Percentiles rank a stretch among this genome's conserved stretches.
Evolutionary conservation across 2,329 filamentous ascomycete genomes (phyloP).

Genomic region (Claviceps sp.): DNA sequence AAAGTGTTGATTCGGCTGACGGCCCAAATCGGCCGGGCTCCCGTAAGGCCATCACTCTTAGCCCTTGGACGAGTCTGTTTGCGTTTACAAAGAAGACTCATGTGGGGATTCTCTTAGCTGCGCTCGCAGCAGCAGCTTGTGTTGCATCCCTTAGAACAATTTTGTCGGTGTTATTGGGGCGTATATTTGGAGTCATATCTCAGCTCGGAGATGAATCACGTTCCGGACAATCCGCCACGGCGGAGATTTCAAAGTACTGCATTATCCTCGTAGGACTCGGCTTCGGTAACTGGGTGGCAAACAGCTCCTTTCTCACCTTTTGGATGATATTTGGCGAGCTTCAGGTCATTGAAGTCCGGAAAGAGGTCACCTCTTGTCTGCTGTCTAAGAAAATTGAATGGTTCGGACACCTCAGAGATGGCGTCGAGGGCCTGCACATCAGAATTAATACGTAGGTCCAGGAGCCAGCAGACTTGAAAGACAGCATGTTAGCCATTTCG

Average conservation of each 20-base stretch:
- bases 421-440: constrained; percentile 57
- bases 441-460: constrained; percentile 56
- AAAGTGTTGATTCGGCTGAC: not conserved
- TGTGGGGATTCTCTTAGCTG: constrained; percentile 36
- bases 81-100: constrained; percentile 56
- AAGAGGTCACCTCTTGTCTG: constrained; percentile 52
- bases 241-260: constrained; percentile 44
- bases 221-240: constrained; percentile 35
- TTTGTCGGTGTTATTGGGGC: constrained; percentile 58
- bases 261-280: constrained; percentile 52
- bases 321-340: constrained; percentile 75
- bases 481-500: not conserved
- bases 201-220: constrained; percentile 45
- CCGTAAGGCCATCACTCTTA: too few species aligned
- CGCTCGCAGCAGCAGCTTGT: constrained; percentile 40
- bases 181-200: constrained; percentile 59
- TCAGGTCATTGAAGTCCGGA: constrained; percentile 55
- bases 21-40: not conserved
- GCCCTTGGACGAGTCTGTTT: constrained; percentile 43
- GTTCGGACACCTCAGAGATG: constrained; percentile 65
- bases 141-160: constrained; percentile 51
- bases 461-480: not conserved
- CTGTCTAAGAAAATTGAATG: constrained; percentile 64
- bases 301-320: constrained; percentile 49
- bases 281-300: constrained; percentile 50